Percentiles rank a stretch among this genome's conserved stretches.
Conservation (phyloP, 345 rosid genomes). For the Lumnitzera racemosa region DNA sequence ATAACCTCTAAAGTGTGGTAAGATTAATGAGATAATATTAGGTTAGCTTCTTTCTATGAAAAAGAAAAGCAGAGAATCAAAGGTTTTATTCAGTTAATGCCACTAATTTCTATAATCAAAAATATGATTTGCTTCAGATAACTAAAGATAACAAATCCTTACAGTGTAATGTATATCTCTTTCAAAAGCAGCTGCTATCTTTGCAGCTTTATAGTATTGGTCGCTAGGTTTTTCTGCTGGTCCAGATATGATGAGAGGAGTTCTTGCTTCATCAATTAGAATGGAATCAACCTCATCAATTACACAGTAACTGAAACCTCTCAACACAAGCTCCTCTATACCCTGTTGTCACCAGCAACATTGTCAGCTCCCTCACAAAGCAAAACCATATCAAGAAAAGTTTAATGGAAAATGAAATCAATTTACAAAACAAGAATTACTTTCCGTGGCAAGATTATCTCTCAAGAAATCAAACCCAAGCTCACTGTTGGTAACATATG, state of each 20-base stretch:
- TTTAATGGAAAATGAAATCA: slow-evolving; percentile 10
- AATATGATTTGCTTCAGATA: too few relatives aligned
- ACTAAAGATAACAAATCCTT: slow-evolving; percentile 10
- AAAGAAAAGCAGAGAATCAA: too few relatives aligned
- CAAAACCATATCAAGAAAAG: slow-evolving; percentile 3
- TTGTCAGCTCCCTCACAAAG: slow-evolving; percentile 18
- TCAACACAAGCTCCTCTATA: slow-evolving; percentile 90
- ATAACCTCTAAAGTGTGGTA: too few relatives aligned
- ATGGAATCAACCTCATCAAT: slow-evolving; percentile 99
- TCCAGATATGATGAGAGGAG: slow-evolving; percentile 93
- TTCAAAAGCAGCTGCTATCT: slow-evolving; percentile 80
- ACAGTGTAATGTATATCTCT: slow-evolving; percentile 92
- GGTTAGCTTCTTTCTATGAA: too few relatives aligned
- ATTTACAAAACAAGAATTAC: slow-evolving; percentile 49
- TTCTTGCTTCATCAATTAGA: slow-evolving; percentile 98
- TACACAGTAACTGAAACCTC: slow-evolving; percentile 83
- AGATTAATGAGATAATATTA: too few relatives aligned
- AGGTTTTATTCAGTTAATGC: too few relatives aligned
- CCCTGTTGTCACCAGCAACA: slow-evolving; percentile 42
- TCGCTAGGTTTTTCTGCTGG: slow-evolving; percentile 98
- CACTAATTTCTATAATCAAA: too few relatives aligned
- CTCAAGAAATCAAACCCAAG: slow-evolving; percentile 93
- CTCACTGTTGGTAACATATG: slow-evolving; percentile 94
- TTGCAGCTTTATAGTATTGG: slow-evolving; percentile 86
- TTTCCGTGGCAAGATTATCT: slow-evolving; percentile 99